Base-by-base conservation (phyloP, 2,329 filamentous ascomycete genomes). In the Alternaria triticimaculans region DNA sequence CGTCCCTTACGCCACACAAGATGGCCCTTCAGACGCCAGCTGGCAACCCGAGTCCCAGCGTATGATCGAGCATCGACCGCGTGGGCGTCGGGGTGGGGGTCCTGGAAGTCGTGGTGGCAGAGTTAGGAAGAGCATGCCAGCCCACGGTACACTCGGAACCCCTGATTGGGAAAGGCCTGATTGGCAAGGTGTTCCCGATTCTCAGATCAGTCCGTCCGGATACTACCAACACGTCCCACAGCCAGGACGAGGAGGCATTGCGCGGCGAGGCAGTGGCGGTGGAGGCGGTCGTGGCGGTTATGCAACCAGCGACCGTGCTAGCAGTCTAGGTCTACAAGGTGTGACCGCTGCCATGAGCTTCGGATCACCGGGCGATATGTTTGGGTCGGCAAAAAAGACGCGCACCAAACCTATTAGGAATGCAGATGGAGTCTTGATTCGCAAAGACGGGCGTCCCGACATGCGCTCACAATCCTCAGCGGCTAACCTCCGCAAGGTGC, bases 381-480 rank as follows among this genome's bases (percentile, higher is more conserved):
- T 82, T 62, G 76, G 77, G 11, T 79, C 80, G 62, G 78, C 77
- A 30, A 85, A 85, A 76, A 84, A 83, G 72, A 83, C 82, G 2
- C 78, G 84, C n/a, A 84, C 82, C 6, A 85, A 85, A 70, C 84
- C 84, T 3, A 79, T 82, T 21, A 77, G 84, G 3, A 85, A 85
- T 64, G 80, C 83, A 2, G 83, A 85, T 43, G 84, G 84, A 1
- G 76, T 86, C 18, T 71, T 86, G 28, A 85, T 86, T 59, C 79
- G 84, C 45, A 86, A 86, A 65, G 84, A 86, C 60, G 84, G 84
- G 6, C 74, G 82, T 11, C 84, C 84, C 6, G 84, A 86, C 61
- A 85, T 84, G 82, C 81, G 84, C 11, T 83, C 81, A 28, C 82
- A 85, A n/a, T 84, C 82, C 64, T 84, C 82, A 12, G 83, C 84